A percentile compares a stretch with the other conserved stretches of the same genome.
Evolutionary conservation across 805 yeast genomes (phyloP).

Genomic region (Tetrapisispora fleetii): DNA sequence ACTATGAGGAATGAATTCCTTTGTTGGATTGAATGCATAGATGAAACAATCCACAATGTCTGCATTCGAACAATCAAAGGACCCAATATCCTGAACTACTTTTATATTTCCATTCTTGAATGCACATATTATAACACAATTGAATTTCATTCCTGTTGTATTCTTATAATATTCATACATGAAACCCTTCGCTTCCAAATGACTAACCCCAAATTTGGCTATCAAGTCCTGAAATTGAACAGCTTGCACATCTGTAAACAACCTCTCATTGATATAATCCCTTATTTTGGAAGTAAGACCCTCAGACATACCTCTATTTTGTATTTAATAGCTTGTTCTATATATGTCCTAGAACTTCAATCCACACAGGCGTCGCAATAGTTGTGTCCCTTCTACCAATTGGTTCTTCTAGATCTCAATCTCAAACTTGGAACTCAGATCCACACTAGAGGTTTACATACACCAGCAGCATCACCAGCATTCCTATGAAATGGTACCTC

Average conservation of each 20-base stretch:
- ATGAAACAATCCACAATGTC: slow-evolving; percentile 23
- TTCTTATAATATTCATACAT: slow-evolving; percentile 23
- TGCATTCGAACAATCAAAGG: slow-evolving; percentile 7
- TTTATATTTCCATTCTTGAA: slow-evolving; percentile 13
- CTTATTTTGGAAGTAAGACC: neutral
- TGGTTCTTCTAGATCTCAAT: too few species aligned
- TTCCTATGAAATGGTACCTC: too few species aligned
- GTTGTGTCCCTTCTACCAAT: too few species aligned
- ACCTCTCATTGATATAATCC: slow-evolving; percentile 15
- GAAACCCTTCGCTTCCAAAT: slow-evolving; percentile 19
- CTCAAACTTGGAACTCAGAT: too few species aligned
- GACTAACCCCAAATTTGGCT: slow-evolving; percentile 16
- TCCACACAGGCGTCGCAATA: too few species aligned
- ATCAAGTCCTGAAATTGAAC: slow-evolving; percentile 25
- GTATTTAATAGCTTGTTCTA: too few species aligned
- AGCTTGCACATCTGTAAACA: slow-evolving; percentile 20
- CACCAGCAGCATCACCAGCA: too few species aligned
- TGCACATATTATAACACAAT: slow-evolving; percentile 21
- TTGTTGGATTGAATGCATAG: slow-evolving; percentile 27
- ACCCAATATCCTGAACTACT: slow-evolving; percentile 15
- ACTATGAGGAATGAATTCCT: slow-evolving; percentile 18
- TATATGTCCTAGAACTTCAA: too few species aligned
- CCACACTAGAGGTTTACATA: too few species aligned
- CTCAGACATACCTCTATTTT: neutral
- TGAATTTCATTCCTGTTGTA: slow-evolving; percentile 17